These are phyloP conservation scores for Pichia inconspicua DNA, from an alignment of 1,139 yeast genomes.

Conservation along the genomic window DNA sequence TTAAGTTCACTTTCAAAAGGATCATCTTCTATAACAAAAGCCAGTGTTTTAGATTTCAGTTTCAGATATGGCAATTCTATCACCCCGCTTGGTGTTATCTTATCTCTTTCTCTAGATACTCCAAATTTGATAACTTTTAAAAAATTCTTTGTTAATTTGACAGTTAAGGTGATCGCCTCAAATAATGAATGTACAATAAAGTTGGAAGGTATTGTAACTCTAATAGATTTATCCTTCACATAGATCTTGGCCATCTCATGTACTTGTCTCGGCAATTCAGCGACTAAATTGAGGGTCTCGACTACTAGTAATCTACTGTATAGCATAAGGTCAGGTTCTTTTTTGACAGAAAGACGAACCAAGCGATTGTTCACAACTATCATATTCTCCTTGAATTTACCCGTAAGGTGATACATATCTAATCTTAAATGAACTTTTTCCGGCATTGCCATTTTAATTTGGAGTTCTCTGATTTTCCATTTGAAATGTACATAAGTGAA, in stretches of 20 bases:
- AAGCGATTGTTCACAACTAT: constrained; percentile 30
- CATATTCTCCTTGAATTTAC: constrained; percentile 22
- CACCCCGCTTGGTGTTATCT: constrained; percentile 34
- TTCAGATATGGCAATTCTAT: constrained; percentile 45
- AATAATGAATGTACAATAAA: constrained; percentile 54
- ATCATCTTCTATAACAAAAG: constrained; percentile 64
- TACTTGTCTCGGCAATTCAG: constrained; percentile 20
- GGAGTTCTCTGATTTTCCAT: constrained; percentile 26
- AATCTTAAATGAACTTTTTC: constrained; percentile 40
- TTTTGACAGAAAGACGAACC: constrained; percentile 42
- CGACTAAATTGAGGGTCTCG: constrained; percentile 15
- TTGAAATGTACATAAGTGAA: constrained; percentile 21
- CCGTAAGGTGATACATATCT: constrained; percentile 33
- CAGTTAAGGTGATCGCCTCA: constrained; percentile 50
- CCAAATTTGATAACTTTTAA: constrained; percentile 38
- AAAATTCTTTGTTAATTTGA: constrained; percentile 51
- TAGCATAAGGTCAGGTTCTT: not conserved
- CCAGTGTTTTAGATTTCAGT: constrained; percentile 40
- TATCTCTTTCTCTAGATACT: constrained; percentile 30
- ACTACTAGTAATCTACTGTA: constrained; percentile 10
- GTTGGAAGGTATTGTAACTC: constrained; percentile 37
- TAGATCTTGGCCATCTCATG: constrained; percentile 23
- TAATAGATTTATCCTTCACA: constrained; percentile 39
- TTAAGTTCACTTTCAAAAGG: constrained; percentile 77
- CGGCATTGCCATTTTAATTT: constrained; percentile 31